Evolutionary conservation across 768 basidiomycete genomes (phyloP).

Genomic region (Cystofilobasidium capitatum): DNA sequence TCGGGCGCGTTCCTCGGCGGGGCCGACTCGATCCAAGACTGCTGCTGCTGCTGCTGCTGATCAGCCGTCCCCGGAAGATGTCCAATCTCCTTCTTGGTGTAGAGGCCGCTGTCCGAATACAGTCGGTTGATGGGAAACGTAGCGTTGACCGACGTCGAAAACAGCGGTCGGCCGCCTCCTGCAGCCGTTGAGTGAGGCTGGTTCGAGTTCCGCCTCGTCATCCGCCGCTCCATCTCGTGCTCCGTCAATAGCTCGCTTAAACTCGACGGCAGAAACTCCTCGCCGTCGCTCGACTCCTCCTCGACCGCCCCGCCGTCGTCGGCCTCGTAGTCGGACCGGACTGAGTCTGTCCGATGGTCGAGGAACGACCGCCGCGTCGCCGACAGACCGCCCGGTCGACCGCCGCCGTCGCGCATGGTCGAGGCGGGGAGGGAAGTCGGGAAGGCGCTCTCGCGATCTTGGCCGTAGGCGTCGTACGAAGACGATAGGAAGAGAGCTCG

Average conservation of each 20-base stretch:
- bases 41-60: too few relatives aligned
- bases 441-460: slow-evolving; percentile 1
- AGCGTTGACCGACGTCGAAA: not conserved
- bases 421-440: slow-evolving; percentile 9
- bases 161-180: not conserved
- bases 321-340: slow-evolving; percentile 70
- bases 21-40: not conserved
- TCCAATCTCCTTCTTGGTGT: slow-evolving; percentile 2
- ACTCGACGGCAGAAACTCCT: slow-evolving; percentile 76
- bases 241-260: slow-evolving; percentile 82
- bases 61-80: too few relatives aligned
- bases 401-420: not conserved
- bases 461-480: slow-evolving; percentile 29
- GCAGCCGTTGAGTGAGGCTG: slow-evolving; percentile 16
- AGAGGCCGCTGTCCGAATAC: slow-evolving; percentile 1
- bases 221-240: slow-evolving; percentile 69
- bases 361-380: slow-evolving; percentile 35
- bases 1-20: not conserved
- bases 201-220: slow-evolving; percentile 42
- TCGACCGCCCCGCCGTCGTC: too few relatives aligned
- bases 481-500: slow-evolving; percentile 50
- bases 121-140: not conserved
- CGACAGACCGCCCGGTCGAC: not conserved
- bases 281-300: slow-evolving; percentile 34
- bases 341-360: too few relatives aligned